Percentiles rank a stretch among this genome's conserved stretches.
Evolutionary conservation across 106 monocot species (phyloP).

Genomic region (Apostasia ramifera): DNA sequence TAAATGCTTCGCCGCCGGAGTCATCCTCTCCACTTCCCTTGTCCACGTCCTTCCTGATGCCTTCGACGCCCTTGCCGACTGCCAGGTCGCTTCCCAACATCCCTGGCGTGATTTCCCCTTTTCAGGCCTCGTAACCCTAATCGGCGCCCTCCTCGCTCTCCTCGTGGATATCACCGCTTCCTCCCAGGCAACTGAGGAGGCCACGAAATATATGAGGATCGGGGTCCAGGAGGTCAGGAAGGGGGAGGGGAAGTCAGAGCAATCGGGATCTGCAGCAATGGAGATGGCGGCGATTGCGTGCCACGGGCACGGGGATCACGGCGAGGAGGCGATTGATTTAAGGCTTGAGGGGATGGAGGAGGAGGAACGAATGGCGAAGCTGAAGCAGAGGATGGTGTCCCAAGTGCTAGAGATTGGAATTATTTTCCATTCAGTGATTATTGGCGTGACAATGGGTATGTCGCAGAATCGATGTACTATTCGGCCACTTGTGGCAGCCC

Average conservation of each 20-base stretch:
- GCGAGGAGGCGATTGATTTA: slow-evolving; percentile 13
- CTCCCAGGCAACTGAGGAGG: slow-evolving; percentile 27
- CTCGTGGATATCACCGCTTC: slow-evolving; percentile 84
- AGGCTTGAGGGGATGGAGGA: slow-evolving; percentile 23
- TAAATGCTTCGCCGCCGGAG: slow-evolving; percentile 96
- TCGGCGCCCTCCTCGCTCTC: slow-evolving; percentile 80
- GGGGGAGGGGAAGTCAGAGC: background rate
- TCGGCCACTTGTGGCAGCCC: slow-evolving; percentile 68
- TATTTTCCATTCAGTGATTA: slow-evolving; percentile 92
- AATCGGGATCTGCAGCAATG: background rate
- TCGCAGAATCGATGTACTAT: slow-evolving; percentile 91
- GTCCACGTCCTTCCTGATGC: slow-evolving; percentile 98
- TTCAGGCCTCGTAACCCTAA: slow-evolving; percentile 64
- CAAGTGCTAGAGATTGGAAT: slow-evolving; percentile 93
- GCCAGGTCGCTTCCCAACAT: slow-evolving; percentile 55
- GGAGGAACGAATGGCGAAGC: slow-evolving; percentile 56
- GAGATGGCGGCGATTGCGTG: slow-evolving; percentile 6
- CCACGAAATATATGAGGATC: slow-evolving; percentile 12
- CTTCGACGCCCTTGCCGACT: slow-evolving; percentile 65
- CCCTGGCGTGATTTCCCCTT: slow-evolving; percentile 94
- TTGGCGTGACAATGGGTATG: slow-evolving; percentile 94
- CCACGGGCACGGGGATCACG: slow-evolving; percentile 11
- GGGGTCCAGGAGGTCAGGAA: slow-evolving; percentile 14
- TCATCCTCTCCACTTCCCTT: slow-evolving; percentile 88
- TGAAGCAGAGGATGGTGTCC: slow-evolving; percentile 92